These are phyloP conservation scores for Coemansia guatemalensis DNA, from an alignment of 192 early-diverging fungal species.

Conservation along the genomic window DNA sequence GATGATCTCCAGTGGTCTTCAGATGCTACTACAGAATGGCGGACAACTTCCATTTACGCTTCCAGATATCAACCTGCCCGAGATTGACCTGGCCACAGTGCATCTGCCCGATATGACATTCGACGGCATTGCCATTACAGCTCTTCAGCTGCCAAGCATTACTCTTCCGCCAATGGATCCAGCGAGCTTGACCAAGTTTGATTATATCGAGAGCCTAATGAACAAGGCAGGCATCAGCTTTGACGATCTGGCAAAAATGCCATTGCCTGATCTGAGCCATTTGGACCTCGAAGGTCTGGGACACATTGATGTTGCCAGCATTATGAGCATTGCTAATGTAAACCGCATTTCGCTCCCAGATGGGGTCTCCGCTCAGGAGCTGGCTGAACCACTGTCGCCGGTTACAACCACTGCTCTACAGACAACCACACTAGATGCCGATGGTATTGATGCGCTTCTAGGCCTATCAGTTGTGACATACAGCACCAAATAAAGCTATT, in stretches of 20 bases:
- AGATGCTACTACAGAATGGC: conserved; percentile 49
- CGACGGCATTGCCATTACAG: conserved; percentile 42
- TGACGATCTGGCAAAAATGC: conserved; percentile 47
- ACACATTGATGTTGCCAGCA: conserved; percentile 13
- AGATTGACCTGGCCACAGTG: conserved; percentile 38
- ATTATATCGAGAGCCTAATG: conserved; percentile 40
- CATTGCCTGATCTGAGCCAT: conserved; percentile 37
- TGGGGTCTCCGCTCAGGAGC: conserved; percentile 7
- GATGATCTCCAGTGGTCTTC: conserved; percentile 38
- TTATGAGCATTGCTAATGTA: conserved; percentile 32
- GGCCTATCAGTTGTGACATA: conserved; percentile 36
- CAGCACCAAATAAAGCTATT: conserved; percentile 9
- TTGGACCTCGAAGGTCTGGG: conserved; percentile 23
- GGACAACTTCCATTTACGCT: conserved; percentile 33
- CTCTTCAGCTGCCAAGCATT: conserved; percentile 29
- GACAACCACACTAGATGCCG: conserved; percentile 41
- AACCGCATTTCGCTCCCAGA: conserved; percentile 24
- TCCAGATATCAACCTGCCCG: conserved; percentile 41
- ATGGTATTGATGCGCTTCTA: conserved; percentile 37
- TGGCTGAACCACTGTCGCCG: conserved; percentile 9
- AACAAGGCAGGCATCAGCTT: conserved; percentile 38
- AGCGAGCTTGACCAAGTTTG: conserved; percentile 42
- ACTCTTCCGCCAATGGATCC: conserved; percentile 48
- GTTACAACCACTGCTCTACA: conserved; percentile 16
- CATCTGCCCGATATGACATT: conserved; percentile 50